Conservation (phyloP, 768 basidiomycete genomes). For the Hericium alpestre region DNA sequence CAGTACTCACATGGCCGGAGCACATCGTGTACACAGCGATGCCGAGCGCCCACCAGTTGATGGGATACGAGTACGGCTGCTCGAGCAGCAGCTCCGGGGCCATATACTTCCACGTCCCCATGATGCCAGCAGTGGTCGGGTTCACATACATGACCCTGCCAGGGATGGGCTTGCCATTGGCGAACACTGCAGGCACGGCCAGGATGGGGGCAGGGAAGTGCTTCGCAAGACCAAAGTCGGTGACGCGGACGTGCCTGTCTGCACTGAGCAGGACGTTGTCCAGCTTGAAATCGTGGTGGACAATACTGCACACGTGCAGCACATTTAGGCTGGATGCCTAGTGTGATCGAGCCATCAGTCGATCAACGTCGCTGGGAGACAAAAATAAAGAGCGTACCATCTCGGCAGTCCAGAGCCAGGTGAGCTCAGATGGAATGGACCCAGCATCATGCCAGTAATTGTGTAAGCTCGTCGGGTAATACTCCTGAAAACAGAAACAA, state of each 20-base stretch:
- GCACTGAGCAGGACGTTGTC: conserved; percentile 91
- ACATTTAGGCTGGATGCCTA: conserved; percentile 63
- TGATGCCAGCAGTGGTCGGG: conserved; percentile 1
- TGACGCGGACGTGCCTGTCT: conserved; percentile 79
- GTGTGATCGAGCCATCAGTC: background rate
- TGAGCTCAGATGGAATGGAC: conserved; percentile 7
- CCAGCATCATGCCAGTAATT: background rate
- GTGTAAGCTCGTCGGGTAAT: conserved; percentile 10
- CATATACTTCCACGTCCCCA: conserved; percentile 12
- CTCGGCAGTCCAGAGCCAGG: conserved; percentile 27
- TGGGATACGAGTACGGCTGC: conserved; percentile 7
- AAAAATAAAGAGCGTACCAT: conserved; percentile 20
- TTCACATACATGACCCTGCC: background rate
- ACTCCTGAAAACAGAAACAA: conserved; percentile 8
- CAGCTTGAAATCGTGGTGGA: conserved; percentile 93
- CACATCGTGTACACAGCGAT: conserved; percentile 9
- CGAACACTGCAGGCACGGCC: background rate
- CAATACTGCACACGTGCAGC: conserved; percentile 82
- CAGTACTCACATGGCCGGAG: conserved; percentile 2
- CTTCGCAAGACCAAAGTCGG: conserved; percentile 63
- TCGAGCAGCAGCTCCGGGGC: conserved; percentile 9
- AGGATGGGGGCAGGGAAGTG: conserved; percentile 1
- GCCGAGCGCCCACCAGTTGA: conserved; percentile 12
- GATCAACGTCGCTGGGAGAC: background rate
- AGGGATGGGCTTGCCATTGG: background rate